Evolutionary conservation across 2,329 filamentous ascomycete genomes (phyloP).

Genomic region (Exophiala dermatitidis): DNA sequence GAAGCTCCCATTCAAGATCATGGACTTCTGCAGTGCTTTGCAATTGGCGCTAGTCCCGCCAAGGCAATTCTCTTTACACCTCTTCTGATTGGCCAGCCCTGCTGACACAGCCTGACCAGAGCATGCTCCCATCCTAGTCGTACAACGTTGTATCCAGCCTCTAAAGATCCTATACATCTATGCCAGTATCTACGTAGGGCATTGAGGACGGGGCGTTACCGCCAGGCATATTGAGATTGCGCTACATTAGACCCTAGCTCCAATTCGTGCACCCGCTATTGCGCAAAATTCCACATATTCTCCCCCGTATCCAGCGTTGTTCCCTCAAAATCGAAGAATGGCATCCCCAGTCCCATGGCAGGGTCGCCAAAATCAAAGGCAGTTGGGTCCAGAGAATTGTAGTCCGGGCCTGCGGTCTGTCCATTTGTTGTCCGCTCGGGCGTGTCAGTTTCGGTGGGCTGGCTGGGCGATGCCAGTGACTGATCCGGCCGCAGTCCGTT

Average conservation of each 20-base stretch:
- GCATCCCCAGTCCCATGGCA: conserved; percentile 26
- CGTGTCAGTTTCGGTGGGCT: conserved; percentile 6
- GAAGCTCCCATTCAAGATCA: conserved; percentile 8
- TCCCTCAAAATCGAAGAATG: conserved; percentile 29
- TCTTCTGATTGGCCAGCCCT: conserved; percentile 13
- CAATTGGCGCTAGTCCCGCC: conserved; percentile 12
- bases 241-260: background rate
- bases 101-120: background rate
- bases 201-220: too few species aligned
- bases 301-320: conserved; percentile 23
- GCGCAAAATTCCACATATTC: conserved; percentile 23
- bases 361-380: conserved; percentile 27
- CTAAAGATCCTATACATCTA: too few species aligned
- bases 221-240: background rate
- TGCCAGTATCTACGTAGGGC: too few species aligned
- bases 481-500: conserved; percentile 15
- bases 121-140: background rate
- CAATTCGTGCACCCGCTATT: background rate
- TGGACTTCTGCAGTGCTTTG: background rate
- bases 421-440: conserved; percentile 10
- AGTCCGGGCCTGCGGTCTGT: conserved; percentile 16
- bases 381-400: conserved; percentile 17
- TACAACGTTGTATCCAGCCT: background rate
- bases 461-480: conserved; percentile 12
- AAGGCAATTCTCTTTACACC: conserved; percentile 7